Evolutionary conservation across 257 asterid species (phyloP).

Genomic region (Nicotiana sylvestris): DNA sequence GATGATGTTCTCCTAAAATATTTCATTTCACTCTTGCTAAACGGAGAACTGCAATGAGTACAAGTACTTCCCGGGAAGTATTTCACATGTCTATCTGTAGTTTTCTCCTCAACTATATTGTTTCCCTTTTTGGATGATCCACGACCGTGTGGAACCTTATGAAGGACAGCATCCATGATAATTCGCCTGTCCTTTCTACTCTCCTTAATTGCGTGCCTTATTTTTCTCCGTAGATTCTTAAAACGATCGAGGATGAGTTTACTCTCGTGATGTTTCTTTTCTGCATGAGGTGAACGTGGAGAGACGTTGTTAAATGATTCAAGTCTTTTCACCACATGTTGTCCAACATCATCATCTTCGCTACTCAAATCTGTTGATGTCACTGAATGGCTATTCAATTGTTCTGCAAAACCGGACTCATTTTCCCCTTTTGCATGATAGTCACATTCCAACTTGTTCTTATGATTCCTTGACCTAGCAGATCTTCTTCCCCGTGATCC

Average conservation of each 20-base stretch:
- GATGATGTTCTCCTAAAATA: slow-evolving; percentile 46
- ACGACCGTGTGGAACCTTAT: slow-evolving; percentile 60
- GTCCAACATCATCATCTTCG: slow-evolving; percentile 14
- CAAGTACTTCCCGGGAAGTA: slow-evolving; percentile 12
- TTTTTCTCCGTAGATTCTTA: slow-evolving; percentile 55
- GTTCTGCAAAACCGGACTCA: slow-evolving; percentile 4
- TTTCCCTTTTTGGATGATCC: slow-evolving; percentile 22
- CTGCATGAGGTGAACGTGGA: slow-evolving; percentile 11
- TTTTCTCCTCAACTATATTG: slow-evolving; percentile 9
- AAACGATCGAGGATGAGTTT: slow-evolving; percentile 43
- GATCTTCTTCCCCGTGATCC: slow-evolving; percentile 19
- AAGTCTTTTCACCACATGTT: not conserved
- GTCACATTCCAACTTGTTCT: slow-evolving; percentile 10
- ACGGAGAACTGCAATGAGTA: slow-evolving; percentile 7
- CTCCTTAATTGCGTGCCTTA: slow-evolving; percentile 58
- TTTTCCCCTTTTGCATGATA: slow-evolving; percentile 15
- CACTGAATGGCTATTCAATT: slow-evolving; percentile 1
- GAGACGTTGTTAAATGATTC: slow-evolving; percentile 21
- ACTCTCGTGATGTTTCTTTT: slow-evolving; percentile 30
- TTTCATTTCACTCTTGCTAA: slow-evolving; percentile 10
- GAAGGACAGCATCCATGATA: slow-evolving; percentile 66
- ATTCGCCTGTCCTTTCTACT: slow-evolving; percentile 65
- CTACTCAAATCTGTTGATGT: slow-evolving; percentile 11
- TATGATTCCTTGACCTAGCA: not conserved
- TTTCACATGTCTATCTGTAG: slow-evolving; percentile 10